Evolutionary conservation across 768 basidiomycete genomes (phyloP).

Genomic region (Harrya chromipes): DNA sequence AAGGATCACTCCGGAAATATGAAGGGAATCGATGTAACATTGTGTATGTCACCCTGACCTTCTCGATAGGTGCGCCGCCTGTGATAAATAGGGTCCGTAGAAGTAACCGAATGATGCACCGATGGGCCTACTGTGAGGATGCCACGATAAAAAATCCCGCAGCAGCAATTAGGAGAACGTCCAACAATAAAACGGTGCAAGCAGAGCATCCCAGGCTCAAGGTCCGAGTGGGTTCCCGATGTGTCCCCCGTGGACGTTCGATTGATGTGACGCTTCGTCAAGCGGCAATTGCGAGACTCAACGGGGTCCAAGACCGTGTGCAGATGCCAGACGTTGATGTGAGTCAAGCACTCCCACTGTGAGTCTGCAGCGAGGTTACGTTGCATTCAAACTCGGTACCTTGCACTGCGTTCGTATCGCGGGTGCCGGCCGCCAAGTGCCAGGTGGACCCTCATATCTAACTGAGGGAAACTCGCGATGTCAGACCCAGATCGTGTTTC

Average conservation of each 20-base stretch:
- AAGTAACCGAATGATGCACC: constrained; percentile 14
- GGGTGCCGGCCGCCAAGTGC: constrained; percentile 9
- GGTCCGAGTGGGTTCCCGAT: constrained; percentile 11
- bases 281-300: constrained; percentile 13
- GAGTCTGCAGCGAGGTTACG: constrained; percentile 11
- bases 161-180: constrained; percentile 7
- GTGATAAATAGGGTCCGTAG: constrained; percentile 11
- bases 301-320: constrained; percentile 8
- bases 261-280: constrained; percentile 3
- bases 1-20: constrained; percentile 4
- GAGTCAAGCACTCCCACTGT: constrained; percentile 7
- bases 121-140: constrained; percentile 17
- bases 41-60: constrained; percentile 16
- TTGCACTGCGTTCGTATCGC: constrained; percentile 11
- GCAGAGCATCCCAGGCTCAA: constrained; percentile 10
- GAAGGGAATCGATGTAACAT: constrained; percentile 10
- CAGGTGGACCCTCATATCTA: not conserved
- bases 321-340: constrained; percentile 1
- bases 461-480: constrained; percentile 13
- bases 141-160: constrained; percentile 5
- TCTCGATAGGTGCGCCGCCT: constrained; percentile 9
- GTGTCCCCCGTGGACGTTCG: constrained; percentile 3
- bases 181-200: constrained; percentile 11
- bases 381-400: constrained; percentile 10
- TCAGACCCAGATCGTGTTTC: constrained; percentile 1